Evolutionary conservation across 169 alveolate genomes (phyloP), one percentile per base, ranked within the genome.

Genomic region (Eimeria necatrix): DNA sequence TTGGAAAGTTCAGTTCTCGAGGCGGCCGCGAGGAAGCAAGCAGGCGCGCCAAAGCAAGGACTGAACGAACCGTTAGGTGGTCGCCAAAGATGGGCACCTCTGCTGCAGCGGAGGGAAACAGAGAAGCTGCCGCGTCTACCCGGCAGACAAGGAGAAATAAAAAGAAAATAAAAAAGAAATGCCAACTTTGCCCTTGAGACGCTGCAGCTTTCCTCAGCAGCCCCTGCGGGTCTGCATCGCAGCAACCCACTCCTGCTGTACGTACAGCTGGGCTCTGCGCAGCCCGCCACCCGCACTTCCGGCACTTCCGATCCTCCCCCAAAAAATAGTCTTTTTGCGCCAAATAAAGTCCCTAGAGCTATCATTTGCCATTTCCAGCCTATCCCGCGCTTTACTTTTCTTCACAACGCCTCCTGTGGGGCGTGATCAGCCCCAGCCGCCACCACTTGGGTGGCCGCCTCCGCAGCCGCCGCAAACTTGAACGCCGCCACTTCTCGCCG

Each of bases 201-300:
- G 78, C 78, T 24, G 26, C 4, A 41, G 7, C n/a, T 24, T 9
- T 16, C 7, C 5, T 41, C 78, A 6, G 41, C 41, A 4, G 78
- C 48, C 8, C 51, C 78, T 8, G 48, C 41, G 7, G 0, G 51
- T 24, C n/a, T 24, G 51, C n/a, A 68, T 9, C 26, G 78, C 78
- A 5, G 78, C 78, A n/a, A 68, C 78, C 78, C 26, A 48, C 78
- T 68, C 48, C 78, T 68, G 41, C 78, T n/a, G 78, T 68, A 68
- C 78, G 78, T 68, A 68, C 78, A 68, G 78, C 41, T 48, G 78
- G 26, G n/a, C n/a, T n/a, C n/a, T n/a, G n/a, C n/a, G 78, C 78
- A 68, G 78, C 41, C 51, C 74, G 48, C 41, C 51, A 4, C 48
- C n/a, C 26, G n/a, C 78, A 22, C n/a, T 68, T 68, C 78, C 8